Conservation (phyloP, 176 grass and related monocot genomes). For the Eragrostis nindensis region DNA sequence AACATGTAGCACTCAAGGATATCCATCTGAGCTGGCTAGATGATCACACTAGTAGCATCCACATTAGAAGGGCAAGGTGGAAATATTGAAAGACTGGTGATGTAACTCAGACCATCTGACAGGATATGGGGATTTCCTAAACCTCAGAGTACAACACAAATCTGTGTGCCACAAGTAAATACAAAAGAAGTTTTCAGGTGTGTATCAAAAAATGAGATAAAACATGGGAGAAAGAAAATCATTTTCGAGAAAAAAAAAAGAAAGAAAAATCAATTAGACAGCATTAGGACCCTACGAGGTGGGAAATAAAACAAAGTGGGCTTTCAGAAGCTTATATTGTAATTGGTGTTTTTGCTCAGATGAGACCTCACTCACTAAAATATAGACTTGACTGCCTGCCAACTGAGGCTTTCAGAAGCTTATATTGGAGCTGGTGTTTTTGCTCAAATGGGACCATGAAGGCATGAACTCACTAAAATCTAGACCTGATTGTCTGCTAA, state of each 20-base stretch:
- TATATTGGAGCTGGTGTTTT: neutral
- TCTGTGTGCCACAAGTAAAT: neutral
- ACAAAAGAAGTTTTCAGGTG: neutral
- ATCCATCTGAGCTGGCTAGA: neutral
- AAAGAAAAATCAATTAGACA: neutral
- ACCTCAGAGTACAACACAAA: neutral
- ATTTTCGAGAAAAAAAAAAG: too few species aligned
- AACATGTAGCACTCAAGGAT: neutral
- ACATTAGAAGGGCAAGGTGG: neutral
- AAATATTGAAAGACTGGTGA: neutral
- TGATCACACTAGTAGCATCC: neutral
- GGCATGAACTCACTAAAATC: neutral
- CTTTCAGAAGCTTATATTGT: neutral
- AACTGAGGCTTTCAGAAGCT: neutral
- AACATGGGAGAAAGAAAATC: too few species aligned
- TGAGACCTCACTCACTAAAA: neutral
- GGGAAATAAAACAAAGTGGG: neutral
- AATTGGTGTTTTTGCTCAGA: neutral
- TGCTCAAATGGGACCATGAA: neutral
- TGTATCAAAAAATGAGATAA: too few species aligned
- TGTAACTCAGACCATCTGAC: neutral
- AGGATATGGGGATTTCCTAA: neutral
- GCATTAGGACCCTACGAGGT: conserved; percentile 4
- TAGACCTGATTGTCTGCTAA: neutral
- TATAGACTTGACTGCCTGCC: neutral